Evolutionary conservation across 495 filamentous ascomycete genomes (phyloP), one percentile per base, ranked within the genome.

Genomic region (Parachaetomium inaequale): DNA sequence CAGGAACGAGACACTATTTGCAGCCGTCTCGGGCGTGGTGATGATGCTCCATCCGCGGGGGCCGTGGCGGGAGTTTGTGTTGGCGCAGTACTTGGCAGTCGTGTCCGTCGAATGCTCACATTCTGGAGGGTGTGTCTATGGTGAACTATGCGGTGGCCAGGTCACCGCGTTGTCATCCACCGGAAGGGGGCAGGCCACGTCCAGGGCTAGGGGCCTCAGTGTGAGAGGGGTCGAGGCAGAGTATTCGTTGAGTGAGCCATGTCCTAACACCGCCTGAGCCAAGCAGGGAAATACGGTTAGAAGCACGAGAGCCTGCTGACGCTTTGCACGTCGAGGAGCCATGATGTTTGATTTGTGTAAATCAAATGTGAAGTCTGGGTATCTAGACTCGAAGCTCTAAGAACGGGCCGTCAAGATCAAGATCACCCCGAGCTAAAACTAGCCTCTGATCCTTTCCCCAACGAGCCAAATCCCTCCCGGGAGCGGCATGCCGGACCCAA

Each of bases 1-100:
- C 7, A 49, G 43, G n/a, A 38, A 26, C 0, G 57, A 29, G 58
- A 45, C 34, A 23, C 2, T 53, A n/a, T 53, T 29, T 3, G 29
- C 50, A n/a, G 75, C 76, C 1, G 56, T 64, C 15, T 70, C 65
- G 0, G 76, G 76, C 2, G 64, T 73, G 15, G 76, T 72, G 29
- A 78, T 57, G n/a, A 78, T 56, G 53, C 69, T 71, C 32, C 73
- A 58, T 15, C 75, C 76, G 10, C 63, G 64, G n/a, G 65, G 54
- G 15, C 73, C 75, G 45, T 75, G 72, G 47, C 51, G 69, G 0
- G 73, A 70, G 60, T 79, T 75, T 28, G 67, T 73, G 64, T 71
- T 76, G 15, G 71, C 73, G 58, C 76, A 79, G 54, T 72, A 77
- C 36, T 67, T 68, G 49, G 49, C 19, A 55, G 55, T 38, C 31